Evolutionary conservation across 139 green algal species (phyloP).

Genomic region (Micractinium conductrix): DNA sequence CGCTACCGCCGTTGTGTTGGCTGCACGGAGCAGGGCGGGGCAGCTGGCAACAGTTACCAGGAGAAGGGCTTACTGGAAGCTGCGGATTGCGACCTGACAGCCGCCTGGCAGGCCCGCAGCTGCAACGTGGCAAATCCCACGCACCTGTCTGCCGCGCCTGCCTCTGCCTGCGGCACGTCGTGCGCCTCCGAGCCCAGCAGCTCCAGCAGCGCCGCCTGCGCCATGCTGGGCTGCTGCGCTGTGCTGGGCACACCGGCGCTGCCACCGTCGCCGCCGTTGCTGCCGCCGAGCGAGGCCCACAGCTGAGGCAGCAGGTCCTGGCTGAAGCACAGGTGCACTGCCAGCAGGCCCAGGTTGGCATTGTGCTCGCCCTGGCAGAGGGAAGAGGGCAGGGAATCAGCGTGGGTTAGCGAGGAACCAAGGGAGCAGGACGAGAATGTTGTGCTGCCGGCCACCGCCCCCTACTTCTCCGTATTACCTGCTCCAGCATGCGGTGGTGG

Average conservation of each 20-base stretch:
- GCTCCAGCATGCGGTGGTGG: slow-evolving; percentile 25
- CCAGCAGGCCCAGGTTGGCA: slow-evolving; percentile 35
- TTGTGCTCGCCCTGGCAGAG: slow-evolving; percentile 39
- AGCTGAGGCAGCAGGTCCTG: slow-evolving; percentile 10
- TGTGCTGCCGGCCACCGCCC: no score
- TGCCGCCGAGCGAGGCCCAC: not conserved
- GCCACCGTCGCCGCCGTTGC: not conserved
- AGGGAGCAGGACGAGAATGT: no score
- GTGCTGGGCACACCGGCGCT: not conserved
- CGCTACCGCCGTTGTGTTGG: not conserved
- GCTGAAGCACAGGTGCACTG: slow-evolving; percentile 16
- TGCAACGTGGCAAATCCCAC: no score
- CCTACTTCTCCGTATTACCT: not conserved
- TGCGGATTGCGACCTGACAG: no score
- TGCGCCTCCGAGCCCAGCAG: slow-evolving; percentile 30
- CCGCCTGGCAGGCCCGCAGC: no score
- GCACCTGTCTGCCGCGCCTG: no score
- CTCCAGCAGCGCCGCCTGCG: slow-evolving; percentile 27
- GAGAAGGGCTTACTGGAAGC: no score
- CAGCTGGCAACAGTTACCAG: not conserved
- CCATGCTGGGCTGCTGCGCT: not conserved
- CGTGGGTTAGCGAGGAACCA: no score
- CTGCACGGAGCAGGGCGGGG: not conserved
- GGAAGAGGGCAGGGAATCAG: no score
- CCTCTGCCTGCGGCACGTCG: not conserved